Evolutionary conservation across 1,284 basidiomycete genomes (phyloP).

Genomic region (Trametes versicolor): DNA sequence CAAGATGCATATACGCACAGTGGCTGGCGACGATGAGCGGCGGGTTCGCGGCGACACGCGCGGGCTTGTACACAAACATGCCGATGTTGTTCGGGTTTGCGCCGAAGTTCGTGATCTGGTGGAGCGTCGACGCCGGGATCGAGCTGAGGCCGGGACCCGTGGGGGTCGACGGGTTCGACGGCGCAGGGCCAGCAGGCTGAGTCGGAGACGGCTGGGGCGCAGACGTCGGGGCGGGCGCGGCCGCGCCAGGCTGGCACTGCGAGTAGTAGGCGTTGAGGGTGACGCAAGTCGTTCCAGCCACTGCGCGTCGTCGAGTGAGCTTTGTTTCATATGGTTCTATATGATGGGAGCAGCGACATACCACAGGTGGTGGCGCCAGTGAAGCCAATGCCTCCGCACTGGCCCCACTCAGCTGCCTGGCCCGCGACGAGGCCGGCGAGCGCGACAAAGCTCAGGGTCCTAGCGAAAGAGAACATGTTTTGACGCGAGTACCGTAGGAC

Average conservation of each 20-base stretch:
- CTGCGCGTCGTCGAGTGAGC: slow-evolving; percentile 36
- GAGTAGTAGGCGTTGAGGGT: slow-evolving; percentile 45
- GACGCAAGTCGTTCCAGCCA: slow-evolving; percentile 43
- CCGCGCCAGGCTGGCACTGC: slow-evolving; percentile 44
- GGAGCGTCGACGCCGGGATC: slow-evolving; percentile 33
- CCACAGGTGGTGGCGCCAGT: slow-evolving; percentile 49
- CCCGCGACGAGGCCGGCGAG: slow-evolving; percentile 44
- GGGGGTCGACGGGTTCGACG: slow-evolving; percentile 19
- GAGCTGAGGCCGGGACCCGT: slow-evolving; percentile 28
- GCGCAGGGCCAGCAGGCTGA: slow-evolving; percentile 6
- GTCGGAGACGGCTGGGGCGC: slow-evolving; percentile 23
- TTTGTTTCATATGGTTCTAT: not conserved
- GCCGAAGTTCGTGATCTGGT: slow-evolving; percentile 50
- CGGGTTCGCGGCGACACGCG: slow-evolving; percentile 50
- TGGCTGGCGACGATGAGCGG: slow-evolving; percentile 55
- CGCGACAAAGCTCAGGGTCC: slow-evolving; percentile 33
- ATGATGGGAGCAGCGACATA: slow-evolving; percentile 38
- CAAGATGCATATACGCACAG: slow-evolving; percentile 47
- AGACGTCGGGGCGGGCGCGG: slow-evolving; percentile 11
- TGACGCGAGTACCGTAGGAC: not conserved
- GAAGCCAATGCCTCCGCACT: slow-evolving; percentile 51
- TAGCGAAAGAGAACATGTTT: slow-evolving; percentile 27
- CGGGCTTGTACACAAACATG: slow-evolving; percentile 60
- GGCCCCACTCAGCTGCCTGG: slow-evolving; percentile 46
- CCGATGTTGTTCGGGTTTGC: slow-evolving; percentile 60